Evolutionary conservation across 805 yeast genomes (phyloP), one percentile per base, ranked within the genome.

Genomic region (Candida coquimbonensis): DNA sequence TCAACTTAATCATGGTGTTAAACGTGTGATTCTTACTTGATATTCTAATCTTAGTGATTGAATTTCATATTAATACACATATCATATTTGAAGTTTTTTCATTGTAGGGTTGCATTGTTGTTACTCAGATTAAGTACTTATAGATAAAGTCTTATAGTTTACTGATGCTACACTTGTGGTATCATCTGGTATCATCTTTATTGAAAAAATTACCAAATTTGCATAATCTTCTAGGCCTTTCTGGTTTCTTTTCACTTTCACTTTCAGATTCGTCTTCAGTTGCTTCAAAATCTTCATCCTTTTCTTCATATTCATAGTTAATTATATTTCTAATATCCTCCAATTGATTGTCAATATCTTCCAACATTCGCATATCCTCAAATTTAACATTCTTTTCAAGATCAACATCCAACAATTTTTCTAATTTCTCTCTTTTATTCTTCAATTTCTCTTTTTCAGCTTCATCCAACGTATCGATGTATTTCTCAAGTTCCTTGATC

Each of bases 311-410:
- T n/a, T 25, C 39, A 24, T 36, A 34, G 8, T 51, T 55, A 1
- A 63, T 65, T 6, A 64, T 46, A 3, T 53, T 51, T 36, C 62
- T 52, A 4, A 73, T 60, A 24, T 65, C 69, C 9, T 65, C 65
- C 35, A 64, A 46, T 42, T 66, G 59, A n/a, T 50, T 54, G 36
- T 73, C 75, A n/a, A 64, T 45, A 19, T 66, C 67, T 9, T 70
- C 72, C n/a, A 72, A 46, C 40, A 55, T 64, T 45, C 60, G 53
- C 7, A 60, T 57, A 43, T 72, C 73, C 13, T 63, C 68, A 52
- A 61, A 69, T 50, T 62, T 63, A 29, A 59, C 53, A 21, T 56
- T 56, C 43, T 57, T 55, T 29, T 52, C 48, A 4, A 63, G 44
- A 37, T 60, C 65, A 39, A 53, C 47, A 24, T 59, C 59, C 37